Percentiles rank a stretch among this genome's conserved stretches.
Conservation (phyloP, 2,329 filamentous ascomycete genomes). For the Pezizomycotina sp. region DNA sequence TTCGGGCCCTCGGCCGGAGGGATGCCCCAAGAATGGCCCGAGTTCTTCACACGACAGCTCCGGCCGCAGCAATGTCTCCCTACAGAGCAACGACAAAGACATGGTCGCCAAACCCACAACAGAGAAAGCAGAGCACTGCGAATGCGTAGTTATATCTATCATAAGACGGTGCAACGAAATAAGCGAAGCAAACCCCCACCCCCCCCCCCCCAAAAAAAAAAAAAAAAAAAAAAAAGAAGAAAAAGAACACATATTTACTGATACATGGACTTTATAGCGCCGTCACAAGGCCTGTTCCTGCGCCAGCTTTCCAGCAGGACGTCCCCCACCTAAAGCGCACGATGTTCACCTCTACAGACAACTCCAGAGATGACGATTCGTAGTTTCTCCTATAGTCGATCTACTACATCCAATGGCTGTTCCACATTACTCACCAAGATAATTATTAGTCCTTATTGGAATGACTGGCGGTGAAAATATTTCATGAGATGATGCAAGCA, state of each 20-base stretch:
- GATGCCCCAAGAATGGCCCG: conserved; percentile 18
- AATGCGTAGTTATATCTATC: conserved; percentile 38
- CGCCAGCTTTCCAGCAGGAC: conserved; percentile 35
- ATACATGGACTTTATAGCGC: conserved; percentile 31
- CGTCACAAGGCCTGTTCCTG: conserved; percentile 29
- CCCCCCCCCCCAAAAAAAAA: too few species aligned
- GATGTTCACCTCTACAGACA: conserved; percentile 51
- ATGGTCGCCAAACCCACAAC: conserved; percentile 23
- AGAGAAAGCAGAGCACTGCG: conserved; percentile 28
- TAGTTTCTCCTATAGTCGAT: conserved; percentile 34
- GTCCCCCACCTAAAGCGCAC: conserved; percentile 36
- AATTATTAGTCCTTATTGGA: conserved; percentile 85
- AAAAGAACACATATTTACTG: conserved; percentile 5
- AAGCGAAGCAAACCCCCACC: background rate
- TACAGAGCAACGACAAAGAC: conserved; percentile 28
- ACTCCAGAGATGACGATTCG: conserved; percentile 59
- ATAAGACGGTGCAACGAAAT: background rate
- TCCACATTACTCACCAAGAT: too few species aligned
- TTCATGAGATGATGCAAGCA: conserved; percentile 98
- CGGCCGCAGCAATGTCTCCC: conserved; percentile 33
- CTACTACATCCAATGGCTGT: conserved; percentile 5
- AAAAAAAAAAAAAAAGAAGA: conserved; percentile 2
- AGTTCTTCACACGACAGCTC: conserved; percentile 31
- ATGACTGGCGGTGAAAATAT: conserved; percentile 92
- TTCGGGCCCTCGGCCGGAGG: conserved; percentile 8